phyloP scores from a whole-genome alignment of 768 basidiomycete genomes.

The Naematelia aurantialba region DNA sequence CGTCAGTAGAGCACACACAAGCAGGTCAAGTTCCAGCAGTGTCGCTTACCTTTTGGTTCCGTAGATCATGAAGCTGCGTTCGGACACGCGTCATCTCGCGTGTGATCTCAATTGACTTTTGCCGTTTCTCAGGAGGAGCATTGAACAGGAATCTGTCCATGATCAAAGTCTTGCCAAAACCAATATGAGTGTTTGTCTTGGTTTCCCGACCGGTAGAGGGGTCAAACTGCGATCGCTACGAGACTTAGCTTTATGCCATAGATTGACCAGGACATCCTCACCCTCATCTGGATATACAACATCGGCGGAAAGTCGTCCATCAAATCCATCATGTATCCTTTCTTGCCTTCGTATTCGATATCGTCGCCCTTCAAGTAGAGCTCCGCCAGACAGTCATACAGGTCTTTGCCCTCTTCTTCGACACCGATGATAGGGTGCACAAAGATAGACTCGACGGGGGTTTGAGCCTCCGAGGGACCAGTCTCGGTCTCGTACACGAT shows the following conservation, averaged over 20 bases:
- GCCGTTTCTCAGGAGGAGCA: conserved; percentile 67
- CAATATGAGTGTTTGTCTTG: conserved; percentile 94
- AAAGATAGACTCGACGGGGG: conserved; percentile 78
- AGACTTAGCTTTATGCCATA: conserved; percentile 6
- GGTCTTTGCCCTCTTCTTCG: conserved; percentile 71
- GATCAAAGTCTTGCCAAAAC: conserved; percentile 77
- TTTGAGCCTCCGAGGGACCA: conserved; percentile 48
- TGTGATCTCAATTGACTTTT: conserved; percentile 67
- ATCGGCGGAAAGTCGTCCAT: conserved; percentile 77
- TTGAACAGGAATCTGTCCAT: conserved; percentile 88
- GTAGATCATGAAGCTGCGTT: conserved; percentile 65
- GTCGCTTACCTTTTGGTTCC: conserved; percentile 64
- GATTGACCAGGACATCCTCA: conserved; percentile 46
- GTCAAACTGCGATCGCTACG: conserved; percentile 61
- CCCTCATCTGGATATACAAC: conserved; percentile 93
- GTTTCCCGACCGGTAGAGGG: conserved; percentile 83
- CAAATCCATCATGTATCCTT: conserved; percentile 76
- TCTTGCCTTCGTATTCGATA: conserved; percentile 80
- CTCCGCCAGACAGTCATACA: conserved; percentile 87
- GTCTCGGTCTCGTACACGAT: conserved; percentile 36
- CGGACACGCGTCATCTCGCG: conserved; percentile 62
- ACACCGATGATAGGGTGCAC: conserved; percentile 93
- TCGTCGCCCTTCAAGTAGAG: conserved; percentile 74
- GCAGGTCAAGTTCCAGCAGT: not conserved
- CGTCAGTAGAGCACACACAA: not conserved